Conservation (phyloP, 495 filamentous ascomycete genomes). For the Chlorociboria aeruginascens region DNA sequence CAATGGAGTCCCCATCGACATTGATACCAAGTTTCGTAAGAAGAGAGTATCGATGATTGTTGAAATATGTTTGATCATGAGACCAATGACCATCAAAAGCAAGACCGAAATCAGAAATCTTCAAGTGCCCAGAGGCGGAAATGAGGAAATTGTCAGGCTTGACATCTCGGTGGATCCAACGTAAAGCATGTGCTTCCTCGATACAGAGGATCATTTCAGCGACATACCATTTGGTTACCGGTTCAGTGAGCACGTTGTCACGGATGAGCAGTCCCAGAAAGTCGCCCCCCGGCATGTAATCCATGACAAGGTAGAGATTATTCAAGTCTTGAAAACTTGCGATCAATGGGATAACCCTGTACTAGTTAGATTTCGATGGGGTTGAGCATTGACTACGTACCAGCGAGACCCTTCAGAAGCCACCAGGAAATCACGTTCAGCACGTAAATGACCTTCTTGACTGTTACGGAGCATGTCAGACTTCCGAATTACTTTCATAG, state of each 20-base stretch:
- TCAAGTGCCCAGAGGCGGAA: constrained; percentile 75
- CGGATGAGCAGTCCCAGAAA: constrained; percentile 79
- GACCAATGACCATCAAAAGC: constrained; percentile 93
- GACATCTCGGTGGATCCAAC: constrained; percentile 88
- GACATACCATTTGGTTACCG: constrained; percentile 70
- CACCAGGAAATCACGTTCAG: constrained; percentile 85
- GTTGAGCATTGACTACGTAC: constrained; percentile 25
- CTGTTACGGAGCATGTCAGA: constrained; percentile 77
- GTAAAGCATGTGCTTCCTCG: constrained; percentile 77
- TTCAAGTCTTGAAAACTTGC: constrained; percentile 77
- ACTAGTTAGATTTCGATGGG: neutral
- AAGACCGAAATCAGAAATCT: constrained; percentile 90
- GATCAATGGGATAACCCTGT: constrained; percentile 68
- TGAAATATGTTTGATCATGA: constrained; percentile 76
- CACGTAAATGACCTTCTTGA: constrained; percentile 85
- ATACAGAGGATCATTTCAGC: constrained; percentile 94
- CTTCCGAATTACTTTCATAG: constrained; percentile 95
- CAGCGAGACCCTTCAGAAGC: constrained; percentile 70
- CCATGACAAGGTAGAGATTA: constrained; percentile 88
- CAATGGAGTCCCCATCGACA: constrained; percentile 63
- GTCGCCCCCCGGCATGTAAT: constrained; percentile 94
- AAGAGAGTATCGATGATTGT: constrained; percentile 66
- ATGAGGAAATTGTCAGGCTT: constrained; percentile 97
- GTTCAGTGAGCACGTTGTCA: constrained; percentile 66
- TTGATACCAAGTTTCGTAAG: constrained; percentile 62